Conservation (phyloP, 805 yeast genomes). For the Priceomyces medius region DNA sequence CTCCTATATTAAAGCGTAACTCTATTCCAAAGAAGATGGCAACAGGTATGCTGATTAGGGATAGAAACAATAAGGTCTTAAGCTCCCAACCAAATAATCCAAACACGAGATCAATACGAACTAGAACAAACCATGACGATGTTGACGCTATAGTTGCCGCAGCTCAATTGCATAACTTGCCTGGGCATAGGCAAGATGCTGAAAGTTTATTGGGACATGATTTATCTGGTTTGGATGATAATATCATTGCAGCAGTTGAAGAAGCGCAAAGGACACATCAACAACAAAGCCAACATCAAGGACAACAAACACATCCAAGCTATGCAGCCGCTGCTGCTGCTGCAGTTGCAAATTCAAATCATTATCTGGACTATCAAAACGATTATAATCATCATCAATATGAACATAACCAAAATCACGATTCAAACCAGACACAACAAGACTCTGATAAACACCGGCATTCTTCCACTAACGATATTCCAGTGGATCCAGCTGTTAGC, state of each 20-base stretch:
- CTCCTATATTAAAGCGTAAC: conserved; percentile 15
- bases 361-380: conserved; percentile 16
- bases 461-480: conserved; percentile 31
- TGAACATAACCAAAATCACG: conserved; percentile 1
- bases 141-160: conserved; percentile 37
- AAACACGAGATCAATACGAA: conserved; percentile 20
- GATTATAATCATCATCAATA: conserved; percentile 7
- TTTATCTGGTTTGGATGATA: conserved; percentile 43
- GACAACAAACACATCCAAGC: conserved; percentile 12
- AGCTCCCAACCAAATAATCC: conserved; percentile 20
- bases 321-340: conserved; percentile 37
- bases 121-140: conserved; percentile 21
- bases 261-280: conserved; percentile 48
- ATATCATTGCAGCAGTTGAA: conserved; percentile 59
- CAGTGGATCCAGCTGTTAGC: conserved; percentile 60
- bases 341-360: conserved; percentile 19
- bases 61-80: conserved; percentile 15
- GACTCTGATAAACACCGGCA: conserved; percentile 10
- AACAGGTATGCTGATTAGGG: conserved; percentile 7
- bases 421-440: conserved; percentile 7
- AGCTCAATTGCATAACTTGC: conserved; percentile 24
- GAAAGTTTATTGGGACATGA: conserved; percentile 40
- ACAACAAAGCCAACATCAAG: conserved; percentile 21
- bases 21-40: conserved; percentile 18
- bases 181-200: conserved; percentile 24